A percentile compares a stretch with the other conserved stretches of the same genome.
Evolutionary conservation across 1,284 basidiomycete species (phyloP).

Genomic region (Cryptococcus floricola): DNA sequence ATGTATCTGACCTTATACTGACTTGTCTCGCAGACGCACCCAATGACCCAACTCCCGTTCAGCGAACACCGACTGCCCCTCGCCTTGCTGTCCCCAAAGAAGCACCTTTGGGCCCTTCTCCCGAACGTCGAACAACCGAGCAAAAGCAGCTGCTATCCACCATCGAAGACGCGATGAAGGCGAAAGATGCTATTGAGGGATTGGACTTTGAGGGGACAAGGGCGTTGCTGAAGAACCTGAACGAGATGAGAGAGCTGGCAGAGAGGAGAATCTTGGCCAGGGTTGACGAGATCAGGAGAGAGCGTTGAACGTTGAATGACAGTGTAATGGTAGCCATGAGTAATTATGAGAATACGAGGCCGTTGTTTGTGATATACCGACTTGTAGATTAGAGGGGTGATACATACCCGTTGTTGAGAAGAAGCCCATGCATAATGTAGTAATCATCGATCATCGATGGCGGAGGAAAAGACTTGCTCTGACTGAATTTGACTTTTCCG

Average conservation of each 20-base stretch:
- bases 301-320: no score
- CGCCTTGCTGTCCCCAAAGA: background rate
- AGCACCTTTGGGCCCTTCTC: conserved; percentile 9
- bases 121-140: conserved; percentile 19
- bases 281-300: conserved; percentile 10
- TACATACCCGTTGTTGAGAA: no score
- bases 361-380: no score
- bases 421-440: no score
- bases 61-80: background rate
- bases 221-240: conserved; percentile 21
- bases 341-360: no score
- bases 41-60: conserved; percentile 1
- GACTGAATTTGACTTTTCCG: no score
- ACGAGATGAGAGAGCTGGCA: conserved; percentile 27
- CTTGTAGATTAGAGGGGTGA: no score
- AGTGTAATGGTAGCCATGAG: no score
- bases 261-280: conserved; percentile 13
- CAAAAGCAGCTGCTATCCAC: conserved; percentile 27
- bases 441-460: no score
- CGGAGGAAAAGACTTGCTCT: no score
- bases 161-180: conserved; percentile 22
- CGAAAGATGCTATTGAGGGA: conserved; percentile 19
- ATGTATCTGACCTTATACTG: background rate
- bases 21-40: conserved; percentile 8
- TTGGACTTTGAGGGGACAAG: conserved; percentile 33